A percentile compares a stretch with the other conserved stretches of the same genome.
phyloP scores from a whole-genome alignment of 2,329 filamentous ascomycete species.

The Samsoniella hepiali region DNA sequence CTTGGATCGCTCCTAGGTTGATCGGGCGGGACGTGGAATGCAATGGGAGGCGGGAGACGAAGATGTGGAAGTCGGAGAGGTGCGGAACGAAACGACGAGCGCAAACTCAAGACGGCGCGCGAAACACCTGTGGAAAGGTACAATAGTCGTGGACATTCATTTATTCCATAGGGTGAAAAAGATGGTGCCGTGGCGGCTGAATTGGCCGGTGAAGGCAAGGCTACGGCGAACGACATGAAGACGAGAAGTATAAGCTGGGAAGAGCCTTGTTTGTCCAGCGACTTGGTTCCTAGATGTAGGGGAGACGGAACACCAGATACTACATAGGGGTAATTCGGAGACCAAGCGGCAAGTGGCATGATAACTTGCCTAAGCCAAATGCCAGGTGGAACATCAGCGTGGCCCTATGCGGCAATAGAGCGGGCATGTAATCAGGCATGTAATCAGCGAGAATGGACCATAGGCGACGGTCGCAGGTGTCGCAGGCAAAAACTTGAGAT shows the following conservation, averaged over 20 bases:
- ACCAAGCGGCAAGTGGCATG: too few relatives aligned
- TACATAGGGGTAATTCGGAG: too few relatives aligned
- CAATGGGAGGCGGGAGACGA: slow-evolving; percentile 37
- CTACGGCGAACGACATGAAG: not conserved
- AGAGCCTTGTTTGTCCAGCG: not conserved
- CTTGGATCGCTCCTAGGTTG: slow-evolving; percentile 30
- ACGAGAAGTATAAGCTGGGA: too few relatives aligned
- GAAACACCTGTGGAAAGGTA: slow-evolving; percentile 33
- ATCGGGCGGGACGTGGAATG: slow-evolving; percentile 33
- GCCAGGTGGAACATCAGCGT: too few relatives aligned
- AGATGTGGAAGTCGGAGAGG: slow-evolving; percentile 37
- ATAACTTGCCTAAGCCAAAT: too few relatives aligned
- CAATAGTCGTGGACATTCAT: slow-evolving; percentile 23
- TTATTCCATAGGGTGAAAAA: not conserved
- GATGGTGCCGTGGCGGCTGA: not conserved
- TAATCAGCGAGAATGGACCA: too few relatives aligned
- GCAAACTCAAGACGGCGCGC: slow-evolving; percentile 34
- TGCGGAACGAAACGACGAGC: slow-evolving; percentile 30
- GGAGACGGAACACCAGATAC: too few relatives aligned
- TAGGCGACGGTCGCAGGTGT: too few relatives aligned
- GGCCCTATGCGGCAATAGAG: too few relatives aligned
- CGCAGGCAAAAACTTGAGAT: too few relatives aligned
- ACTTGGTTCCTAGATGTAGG: not conserved
- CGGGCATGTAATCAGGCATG: too few relatives aligned
- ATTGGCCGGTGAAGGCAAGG: not conserved